Evolutionary conservation across 768 basidiomycete species (phyloP), one percentile per base, ranked within the genome.

Genomic region (Panellus pusillus): DNA sequence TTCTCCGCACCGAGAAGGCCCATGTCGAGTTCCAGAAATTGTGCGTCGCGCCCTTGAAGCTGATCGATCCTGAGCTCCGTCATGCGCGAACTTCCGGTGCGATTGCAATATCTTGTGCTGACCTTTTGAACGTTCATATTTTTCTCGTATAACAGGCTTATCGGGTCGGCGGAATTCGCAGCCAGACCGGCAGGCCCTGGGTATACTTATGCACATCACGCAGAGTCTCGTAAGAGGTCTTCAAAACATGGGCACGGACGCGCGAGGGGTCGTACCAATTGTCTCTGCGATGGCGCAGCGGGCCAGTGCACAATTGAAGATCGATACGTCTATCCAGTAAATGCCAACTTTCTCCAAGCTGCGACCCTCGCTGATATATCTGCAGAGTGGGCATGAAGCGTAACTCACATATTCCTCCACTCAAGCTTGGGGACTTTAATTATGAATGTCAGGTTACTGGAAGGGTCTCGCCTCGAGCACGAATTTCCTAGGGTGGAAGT

Each of bases 241-340:
- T 40, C 37, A 31, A 36, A 27, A 36, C 19, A 13, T 36, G 14
- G 39, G 42, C 19, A 14, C 42, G 39, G 39, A 40, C 39, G 18
- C 14, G 28, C 11, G 29, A 39, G 50, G 36, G 37, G 6, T 11
- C 0, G 50, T 45, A n/a, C 29, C 27, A 35, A 44, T 44, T 17
- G 50, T 52, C 14, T 18, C 42, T 28, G 50, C 50, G 7, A 52
- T 37, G 24, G 50, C 50, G 2, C 50, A 52, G 43, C 42, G 50
- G 27, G 43, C 50, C 9, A 44, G n/a, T 20, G 42, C 50, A 2
- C n/a, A 18, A n/a, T 32, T 36, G 35, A 52, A 44, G 24, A 51
- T 51, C 20, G 20, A 51, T 14, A 28, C 20, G 4, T 52, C 42
- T 39, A 44, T 52, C 12, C 32, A 52, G 50, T 52, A 27, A 31